Evolutionary conservation across 305 asterid genomes (phyloP), one percentile per base, ranked within the genome.

Genomic region (Fraxinus ornus): DNA sequence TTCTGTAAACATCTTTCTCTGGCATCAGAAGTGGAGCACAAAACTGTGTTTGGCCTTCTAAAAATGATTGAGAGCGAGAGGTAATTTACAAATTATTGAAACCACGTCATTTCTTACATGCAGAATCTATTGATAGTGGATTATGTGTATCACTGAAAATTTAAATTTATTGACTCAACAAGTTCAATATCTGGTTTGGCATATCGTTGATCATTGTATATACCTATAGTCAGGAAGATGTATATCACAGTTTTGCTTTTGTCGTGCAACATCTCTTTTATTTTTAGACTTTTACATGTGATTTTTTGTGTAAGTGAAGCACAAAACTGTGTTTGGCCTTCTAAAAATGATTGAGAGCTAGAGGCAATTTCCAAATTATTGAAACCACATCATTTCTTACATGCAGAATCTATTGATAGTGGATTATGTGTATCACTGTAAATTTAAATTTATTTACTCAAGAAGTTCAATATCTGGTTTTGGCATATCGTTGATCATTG

Each of bases 31-130:
- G 98, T 94, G 83, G 96, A 97, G 86, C 95, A 87, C 88, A 96
- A 96, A 89, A 94, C 95, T 44, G 97, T 96, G 1, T 96, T 94
- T 80, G 99, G 98, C 83, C 90, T 47, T 82, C 90, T 94, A 64
- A 92, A 90, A 89, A 93, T 94, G 97, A 94, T 96, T 66, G 99
- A 96, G 82, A 89, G 94, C 57, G 99, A 96, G 88, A 93, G 98
- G 99, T 96, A 90, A 79, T 47, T 70, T 77, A 39, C 78, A 82
- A 64, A 70, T 79, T 78, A 66, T 55, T 17, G 39, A 24, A 21
- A 17, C 37, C 37, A 33, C 37, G 5, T 33, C 37, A 33, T 33
- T 24, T 24, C 26, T 24, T 24, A 24, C 26, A 24, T 24, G 26
- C 72, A 39, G 39, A 68, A 44, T 78, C 49, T 81, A 37, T 75